Evolutionary conservation across 345 rosid species (phyloP).

Genomic region (Tarenaya hassleriana): DNA sequence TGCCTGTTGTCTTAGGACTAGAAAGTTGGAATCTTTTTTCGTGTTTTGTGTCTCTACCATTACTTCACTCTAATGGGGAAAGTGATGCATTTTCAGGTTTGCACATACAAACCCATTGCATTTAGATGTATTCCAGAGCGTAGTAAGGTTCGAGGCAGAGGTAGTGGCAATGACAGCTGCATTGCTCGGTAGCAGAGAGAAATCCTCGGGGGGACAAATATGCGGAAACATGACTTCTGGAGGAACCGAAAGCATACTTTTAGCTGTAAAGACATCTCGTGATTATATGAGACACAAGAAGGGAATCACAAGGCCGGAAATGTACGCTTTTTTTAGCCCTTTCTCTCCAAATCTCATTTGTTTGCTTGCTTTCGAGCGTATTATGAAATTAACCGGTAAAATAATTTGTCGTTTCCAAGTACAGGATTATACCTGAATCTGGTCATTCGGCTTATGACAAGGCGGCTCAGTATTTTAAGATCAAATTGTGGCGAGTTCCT

Average conservation of each 20-base stretch:
- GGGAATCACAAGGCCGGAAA: conserved; percentile 87
- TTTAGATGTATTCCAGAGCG: conserved; percentile 77
- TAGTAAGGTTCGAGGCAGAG: conserved; percentile 85
- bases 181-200: conserved; percentile 64
- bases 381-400: conserved; percentile 12
- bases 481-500: conserved; percentile 88
- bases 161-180: conserved; percentile 96
- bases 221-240: conserved; percentile 99
- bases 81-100: conserved; percentile 57
- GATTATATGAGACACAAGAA: conserved; percentile 85
- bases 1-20: not conserved
- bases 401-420: conserved; percentile 16
- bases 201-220: conserved; percentile 68
- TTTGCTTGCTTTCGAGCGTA: conserved; percentile 14
- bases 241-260: conserved; percentile 91
- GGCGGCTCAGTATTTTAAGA: conserved; percentile 90
- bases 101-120: conserved; percentile 95
- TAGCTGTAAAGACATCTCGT: conserved; percentile 90
- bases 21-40: not conserved
- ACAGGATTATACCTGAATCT: conserved; percentile 91
- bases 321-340: conserved; percentile 37
- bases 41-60: conserved; percentile 15
- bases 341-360: conserved; percentile 1
- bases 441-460: conserved; percentile 98
- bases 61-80: too few species aligned